phyloP scores from a whole-genome alignment of 257 asterid species.

The Eustoma russellianum region DNA sequence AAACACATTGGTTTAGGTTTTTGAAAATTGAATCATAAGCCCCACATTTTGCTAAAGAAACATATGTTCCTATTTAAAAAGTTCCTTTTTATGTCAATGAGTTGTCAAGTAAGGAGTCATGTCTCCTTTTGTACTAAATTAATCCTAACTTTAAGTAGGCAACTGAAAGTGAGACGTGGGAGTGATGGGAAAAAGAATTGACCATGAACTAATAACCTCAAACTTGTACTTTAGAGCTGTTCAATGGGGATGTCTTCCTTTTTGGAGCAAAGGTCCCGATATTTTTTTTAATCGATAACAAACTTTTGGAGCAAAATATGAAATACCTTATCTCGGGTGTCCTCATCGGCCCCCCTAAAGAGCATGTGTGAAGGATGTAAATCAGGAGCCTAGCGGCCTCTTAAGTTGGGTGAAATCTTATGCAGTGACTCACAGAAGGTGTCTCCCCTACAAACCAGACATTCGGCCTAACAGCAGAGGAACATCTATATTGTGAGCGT shows the following conservation, averaged over 20 bases:
- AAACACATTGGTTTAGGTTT: background rate
- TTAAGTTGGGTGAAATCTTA: too few species aligned
- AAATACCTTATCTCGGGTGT: too few species aligned
- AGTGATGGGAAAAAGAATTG: slow-evolving; percentile 9
- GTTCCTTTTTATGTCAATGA: slow-evolving; percentile 1
- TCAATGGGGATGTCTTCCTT: slow-evolving; percentile 49
- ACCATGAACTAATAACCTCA: slow-evolving; percentile 13
- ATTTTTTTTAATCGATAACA: slow-evolving; percentile 28
- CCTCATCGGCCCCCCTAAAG: too few species aligned
- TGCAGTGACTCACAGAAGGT: too few species aligned
- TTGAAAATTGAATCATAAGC: background rate
- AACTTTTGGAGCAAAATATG: too few species aligned
- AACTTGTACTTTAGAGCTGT: slow-evolving; percentile 7
- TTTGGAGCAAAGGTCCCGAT: slow-evolving; percentile 33
- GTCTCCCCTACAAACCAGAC: too few species aligned
- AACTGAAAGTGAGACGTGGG: too few species aligned
- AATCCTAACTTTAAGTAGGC: slow-evolving; percentile 14
- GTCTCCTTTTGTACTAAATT: slow-evolving; percentile 13
- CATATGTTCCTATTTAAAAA: background rate
- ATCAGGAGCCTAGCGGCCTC: too few species aligned
- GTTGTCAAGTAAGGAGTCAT: slow-evolving; percentile 20
- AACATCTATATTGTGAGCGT: too few species aligned
- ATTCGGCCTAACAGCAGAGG: too few species aligned
- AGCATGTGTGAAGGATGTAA: too few species aligned
- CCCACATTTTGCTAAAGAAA: slow-evolving; percentile 3